A percentile compares a stretch with the other conserved stretches of the same genome.
These are phyloP conservation scores for Oryza brachyantha DNA, from an alignment of 176 grass and related monocot genomes.

Conservation along the genomic window DNA sequence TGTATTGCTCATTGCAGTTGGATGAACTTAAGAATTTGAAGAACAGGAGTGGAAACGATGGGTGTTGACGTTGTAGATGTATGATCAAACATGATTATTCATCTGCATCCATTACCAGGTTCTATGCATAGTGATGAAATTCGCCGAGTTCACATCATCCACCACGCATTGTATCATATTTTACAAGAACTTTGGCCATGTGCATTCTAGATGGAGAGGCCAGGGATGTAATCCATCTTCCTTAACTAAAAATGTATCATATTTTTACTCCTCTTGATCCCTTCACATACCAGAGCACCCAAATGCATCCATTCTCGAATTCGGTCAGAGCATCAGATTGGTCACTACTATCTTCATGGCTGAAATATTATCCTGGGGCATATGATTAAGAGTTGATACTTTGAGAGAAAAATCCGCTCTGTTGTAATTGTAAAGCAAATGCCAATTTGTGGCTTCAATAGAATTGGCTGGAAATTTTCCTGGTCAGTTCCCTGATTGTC, in stretches of 20 bases:
- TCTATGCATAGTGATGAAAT: slow-evolving; percentile 15
- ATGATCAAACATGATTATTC: background rate
- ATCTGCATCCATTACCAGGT: background rate
- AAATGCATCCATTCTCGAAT: background rate
- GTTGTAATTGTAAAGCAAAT: background rate
- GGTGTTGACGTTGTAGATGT: slow-evolving; percentile 30
- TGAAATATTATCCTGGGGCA: background rate
- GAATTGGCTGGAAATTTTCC: no score
- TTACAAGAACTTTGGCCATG: no score
- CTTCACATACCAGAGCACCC: background rate
- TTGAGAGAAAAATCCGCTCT: background rate
- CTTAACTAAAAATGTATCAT: background rate
- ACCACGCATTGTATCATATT: background rate
- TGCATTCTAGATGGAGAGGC: no score
- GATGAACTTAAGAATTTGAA: slow-evolving; percentile 76
- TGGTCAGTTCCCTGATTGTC: no score
- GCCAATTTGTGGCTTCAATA: no score
- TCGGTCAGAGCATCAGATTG: background rate
- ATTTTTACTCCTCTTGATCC: background rate
- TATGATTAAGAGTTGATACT: background rate
- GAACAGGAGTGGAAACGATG: slow-evolving; percentile 37
- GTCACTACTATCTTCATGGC: background rate
- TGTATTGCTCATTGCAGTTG: slow-evolving; percentile 42
- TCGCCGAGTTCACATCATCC: background rate
- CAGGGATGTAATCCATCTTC: no score